These are phyloP conservation scores for Trametes elegans DNA, from an alignment of 768 basidiomycete genomes.

Conservation along the genomic window DNA sequence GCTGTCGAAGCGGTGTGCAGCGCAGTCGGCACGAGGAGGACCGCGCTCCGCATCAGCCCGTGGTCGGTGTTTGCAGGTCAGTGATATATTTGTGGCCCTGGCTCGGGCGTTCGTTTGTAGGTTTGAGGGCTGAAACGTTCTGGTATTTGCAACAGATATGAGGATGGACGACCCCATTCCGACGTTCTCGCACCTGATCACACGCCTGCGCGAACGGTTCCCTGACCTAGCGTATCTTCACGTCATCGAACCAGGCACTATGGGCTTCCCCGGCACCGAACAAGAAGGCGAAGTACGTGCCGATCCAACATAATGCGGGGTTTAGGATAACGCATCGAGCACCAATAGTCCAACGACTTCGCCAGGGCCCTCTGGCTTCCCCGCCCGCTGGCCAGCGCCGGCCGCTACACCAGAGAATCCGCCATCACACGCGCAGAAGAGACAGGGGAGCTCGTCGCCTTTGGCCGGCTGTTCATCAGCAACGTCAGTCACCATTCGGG, in stretches of 20 bases:
- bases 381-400: conserved; percentile 23
- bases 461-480: conserved; percentile 25
- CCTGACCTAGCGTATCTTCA: conserved; percentile 28
- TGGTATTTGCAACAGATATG: too few relatives aligned
- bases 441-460: conserved; percentile 23
- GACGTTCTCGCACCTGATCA: conserved; percentile 42
- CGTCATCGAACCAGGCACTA: conserved; percentile 27
- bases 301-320: neutral
- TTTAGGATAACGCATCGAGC: neutral
- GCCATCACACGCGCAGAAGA: conserved; percentile 20
- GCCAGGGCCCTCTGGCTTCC: conserved; percentile 26
- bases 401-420: conserved; percentile 22
- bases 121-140: too few relatives aligned
- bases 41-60: conserved; percentile 37
- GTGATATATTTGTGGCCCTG: neutral
- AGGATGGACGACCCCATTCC: conserved; percentile 51
- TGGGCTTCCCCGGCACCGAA: neutral
- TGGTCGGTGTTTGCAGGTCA: conserved; percentile 33
- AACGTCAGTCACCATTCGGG: conserved; percentile 24
- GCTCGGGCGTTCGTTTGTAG: neutral
- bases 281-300: neutral
- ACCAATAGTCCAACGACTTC: conserved; percentile 22
- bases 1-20: conserved; percentile 36
- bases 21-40: conserved; percentile 40
- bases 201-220: neutral